These are phyloP conservation scores for Petasospora fabianii DNA, from an alignment of 1,139 yeast species.

Conservation along the genomic window DNA sequence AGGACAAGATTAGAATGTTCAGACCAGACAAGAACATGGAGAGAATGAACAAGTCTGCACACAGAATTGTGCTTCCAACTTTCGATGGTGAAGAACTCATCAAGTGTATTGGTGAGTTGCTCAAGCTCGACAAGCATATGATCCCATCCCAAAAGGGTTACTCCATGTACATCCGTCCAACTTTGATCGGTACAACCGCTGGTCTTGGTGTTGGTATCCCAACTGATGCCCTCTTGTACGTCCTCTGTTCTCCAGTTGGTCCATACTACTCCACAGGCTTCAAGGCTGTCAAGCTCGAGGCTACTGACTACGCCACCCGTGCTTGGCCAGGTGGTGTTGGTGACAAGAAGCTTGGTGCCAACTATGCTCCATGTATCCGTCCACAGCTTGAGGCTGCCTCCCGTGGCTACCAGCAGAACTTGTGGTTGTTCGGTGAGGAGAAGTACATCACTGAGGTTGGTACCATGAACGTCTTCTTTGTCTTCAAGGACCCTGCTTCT, in stretches of 20 bases:
- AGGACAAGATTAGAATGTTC: slow-evolving; percentile 74
- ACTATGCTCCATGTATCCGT: slow-evolving; percentile 90
- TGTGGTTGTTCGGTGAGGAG: slow-evolving; percentile 94
- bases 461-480: slow-evolving; percentile 93
- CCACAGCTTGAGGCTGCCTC: slow-evolving; percentile 87
- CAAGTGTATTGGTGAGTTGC: slow-evolving; percentile 70
- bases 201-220: slow-evolving; percentile 85
- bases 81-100: slow-evolving; percentile 76
- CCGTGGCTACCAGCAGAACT: slow-evolving; percentile 89
- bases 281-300: slow-evolving; percentile 90
- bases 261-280: slow-evolving; percentile 88
- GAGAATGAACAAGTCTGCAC: slow-evolving; percentile 85
- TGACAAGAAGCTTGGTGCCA: slow-evolving; percentile 92
- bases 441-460: slow-evolving; percentile 94
- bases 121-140: slow-evolving; percentile 67
- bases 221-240: slow-evolving; percentile 71
- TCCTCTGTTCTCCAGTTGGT: slow-evolving; percentile 94
- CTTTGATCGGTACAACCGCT: slow-evolving; percentile 87
- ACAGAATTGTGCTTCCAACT: slow-evolving; percentile 79
- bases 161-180: slow-evolving; percentile 90
- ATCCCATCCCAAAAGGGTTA: slow-evolving; percentile 85
- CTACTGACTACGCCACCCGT: slow-evolving; percentile 91
- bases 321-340: slow-evolving; percentile 99
- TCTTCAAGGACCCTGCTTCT: slow-evolving; percentile 58
- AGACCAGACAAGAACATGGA: slow-evolving; percentile 90